Conservation (phyloP, 768 basidiomycete species). For the Lentinula lateritia region DNA sequence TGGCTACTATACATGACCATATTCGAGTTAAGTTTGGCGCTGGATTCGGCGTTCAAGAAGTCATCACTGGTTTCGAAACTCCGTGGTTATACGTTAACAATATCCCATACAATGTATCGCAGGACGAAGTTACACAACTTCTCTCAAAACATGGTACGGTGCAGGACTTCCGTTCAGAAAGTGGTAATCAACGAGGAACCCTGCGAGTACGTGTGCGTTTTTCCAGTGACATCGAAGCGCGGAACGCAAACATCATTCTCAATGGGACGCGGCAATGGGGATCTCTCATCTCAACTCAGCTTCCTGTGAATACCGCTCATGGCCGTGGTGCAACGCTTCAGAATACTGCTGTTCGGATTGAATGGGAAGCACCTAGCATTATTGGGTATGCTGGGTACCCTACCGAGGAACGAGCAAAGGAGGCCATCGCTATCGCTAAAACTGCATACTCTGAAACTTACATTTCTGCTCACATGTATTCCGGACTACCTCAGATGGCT, state of each 20-base stretch:
- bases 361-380: conserved; percentile 54
- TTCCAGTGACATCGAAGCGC: conserved; percentile 40
- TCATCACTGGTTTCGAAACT: conserved; percentile 68
- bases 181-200: conserved; percentile 30
- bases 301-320: conserved; percentile 33
- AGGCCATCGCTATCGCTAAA: conserved; percentile 40
- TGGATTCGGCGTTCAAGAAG: conserved; percentile 53
- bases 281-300: conserved; percentile 34
- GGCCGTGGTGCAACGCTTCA: conserved; percentile 33
- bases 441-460: conserved; percentile 30
- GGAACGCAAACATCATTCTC: conserved; percentile 44
- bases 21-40: conserved; percentile 50
- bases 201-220: conserved; percentile 27
- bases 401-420: conserved; percentile 39
- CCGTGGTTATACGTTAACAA: conserved; percentile 52
- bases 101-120: conserved; percentile 32
- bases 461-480: conserved; percentile 45
- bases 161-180: conserved; percentile 6
- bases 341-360: conserved; percentile 52
- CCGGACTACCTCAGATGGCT: conserved; percentile 54
- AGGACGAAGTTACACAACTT: conserved; percentile 27
- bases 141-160: conserved; percentile 22
- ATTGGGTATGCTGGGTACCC: conserved; percentile 62
- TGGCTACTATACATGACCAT: conserved; percentile 43
- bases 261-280: conserved; percentile 39